Conservation (phyloP, 176 grass and related monocot species). For the Aegilops bicornis region DNA sequence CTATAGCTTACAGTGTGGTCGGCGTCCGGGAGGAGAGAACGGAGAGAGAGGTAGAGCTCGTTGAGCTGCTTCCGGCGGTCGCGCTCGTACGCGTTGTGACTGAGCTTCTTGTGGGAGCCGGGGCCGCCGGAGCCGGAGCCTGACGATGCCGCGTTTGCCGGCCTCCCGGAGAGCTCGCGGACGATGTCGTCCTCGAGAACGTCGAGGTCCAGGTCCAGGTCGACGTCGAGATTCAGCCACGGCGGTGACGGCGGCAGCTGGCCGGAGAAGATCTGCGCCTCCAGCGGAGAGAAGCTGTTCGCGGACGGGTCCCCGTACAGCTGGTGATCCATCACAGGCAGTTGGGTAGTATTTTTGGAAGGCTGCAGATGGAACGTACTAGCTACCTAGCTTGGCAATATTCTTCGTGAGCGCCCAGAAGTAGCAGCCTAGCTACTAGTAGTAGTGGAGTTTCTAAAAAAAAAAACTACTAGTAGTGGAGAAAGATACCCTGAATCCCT, state of each 20-base stretch:
- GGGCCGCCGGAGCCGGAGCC: constrained; percentile 32
- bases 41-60: constrained; percentile 70
- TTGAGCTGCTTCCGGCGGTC: constrained; percentile 93
- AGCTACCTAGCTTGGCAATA: background rate
- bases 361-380: background rate
- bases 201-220: constrained; percentile 14
- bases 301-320: constrained; percentile 46
- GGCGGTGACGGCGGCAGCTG: constrained; percentile 38
- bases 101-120: constrained; percentile 51
- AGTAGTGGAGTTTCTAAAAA: too few relatives aligned
- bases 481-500: background rate
- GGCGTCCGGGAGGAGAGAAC: constrained; percentile 59
- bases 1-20: constrained; percentile 49
- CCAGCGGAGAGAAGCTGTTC: constrained; percentile 43
- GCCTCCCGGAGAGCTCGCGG: constrained; percentile 27
- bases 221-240: constrained; percentile 14
- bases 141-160: constrained; percentile 29
- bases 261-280: constrained; percentile 39
- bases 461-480: background rate
- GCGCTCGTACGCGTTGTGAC: constrained; percentile 93
- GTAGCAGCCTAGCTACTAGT: background rate
- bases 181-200: constrained; percentile 31
- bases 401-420: background rate
- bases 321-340: constrained; percentile 34
- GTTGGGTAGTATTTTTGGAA: background rate